Evolutionary conservation across 768 basidiomycete species (phyloP).

Genomic region (Nidularia sp.): DNA sequence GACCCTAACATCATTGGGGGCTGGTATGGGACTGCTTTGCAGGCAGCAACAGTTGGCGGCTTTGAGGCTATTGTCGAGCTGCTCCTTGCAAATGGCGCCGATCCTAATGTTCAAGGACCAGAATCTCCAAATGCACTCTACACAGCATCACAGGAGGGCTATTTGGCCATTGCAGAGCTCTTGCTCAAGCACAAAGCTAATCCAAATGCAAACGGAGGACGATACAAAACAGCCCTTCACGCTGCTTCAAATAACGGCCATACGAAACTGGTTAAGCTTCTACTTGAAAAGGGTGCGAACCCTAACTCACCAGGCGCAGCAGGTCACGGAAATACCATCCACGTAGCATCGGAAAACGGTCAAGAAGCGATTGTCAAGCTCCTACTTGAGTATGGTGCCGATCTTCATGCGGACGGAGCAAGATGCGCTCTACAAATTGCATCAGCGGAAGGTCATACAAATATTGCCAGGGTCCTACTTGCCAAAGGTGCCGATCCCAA

Average conservation of each 20-base stretch:
- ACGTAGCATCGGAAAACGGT: neutral
- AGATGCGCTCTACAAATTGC: neutral
- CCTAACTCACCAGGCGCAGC: neutral
- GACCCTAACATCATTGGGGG: neutral
- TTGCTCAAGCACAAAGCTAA: neutral
- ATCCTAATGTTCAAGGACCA: neutral
- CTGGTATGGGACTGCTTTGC: neutral
- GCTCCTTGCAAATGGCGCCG: neutral
- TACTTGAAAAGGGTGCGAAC: neutral
- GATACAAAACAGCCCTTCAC: neutral
- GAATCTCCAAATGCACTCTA: neutral
- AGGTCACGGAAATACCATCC: neutral
- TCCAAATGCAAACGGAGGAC: neutral
- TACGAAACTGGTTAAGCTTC: neutral
- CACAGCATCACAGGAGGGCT: neutral
- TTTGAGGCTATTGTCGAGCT: neutral
- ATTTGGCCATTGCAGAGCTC: neutral
- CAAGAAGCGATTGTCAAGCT: neutral
- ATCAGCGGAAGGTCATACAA: neutral
- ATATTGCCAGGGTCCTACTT: neutral
- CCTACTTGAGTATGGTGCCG: neutral
- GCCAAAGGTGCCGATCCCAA: neutral
- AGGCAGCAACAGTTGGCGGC: neutral
- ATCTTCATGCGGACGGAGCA: neutral
- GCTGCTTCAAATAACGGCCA: neutral